Percentiles rank a stretch among this genome's conserved stretches.
Conservation (phyloP, 2,329 filamentous ascomycete genomes). For the Ascochyta rabiei region DNA sequence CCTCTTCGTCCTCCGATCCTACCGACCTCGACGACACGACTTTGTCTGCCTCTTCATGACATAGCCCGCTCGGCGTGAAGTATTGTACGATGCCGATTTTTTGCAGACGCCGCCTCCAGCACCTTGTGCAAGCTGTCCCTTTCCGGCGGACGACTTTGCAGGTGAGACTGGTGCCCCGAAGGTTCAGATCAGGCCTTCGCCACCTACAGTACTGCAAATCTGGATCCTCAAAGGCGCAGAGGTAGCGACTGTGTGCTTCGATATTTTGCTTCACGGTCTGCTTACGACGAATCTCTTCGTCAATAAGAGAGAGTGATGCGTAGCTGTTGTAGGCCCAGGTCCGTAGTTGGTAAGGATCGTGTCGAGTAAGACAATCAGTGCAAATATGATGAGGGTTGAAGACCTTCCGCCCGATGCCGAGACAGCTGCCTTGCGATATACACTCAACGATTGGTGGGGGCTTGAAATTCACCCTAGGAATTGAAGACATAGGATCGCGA, state of each 20-base stretch:
- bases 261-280: constrained; percentile 30
- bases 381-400: constrained; percentile 28
- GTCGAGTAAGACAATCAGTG: constrained; percentile 29
- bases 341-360: constrained; percentile 35
- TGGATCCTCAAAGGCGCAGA: constrained; percentile 38
- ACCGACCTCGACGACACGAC: constrained; percentile 23
- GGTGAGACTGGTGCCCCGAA: constrained; percentile 28
- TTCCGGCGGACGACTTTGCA: constrained; percentile 29
- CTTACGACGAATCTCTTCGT: constrained; percentile 28
- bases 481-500: constrained; percentile 27
- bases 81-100: constrained; percentile 33
- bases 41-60: constrained; percentile 37
- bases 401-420: constrained; percentile 38
- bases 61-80: constrained; percentile 36
- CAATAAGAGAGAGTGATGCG: constrained; percentile 21
- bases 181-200: constrained; percentile 33
- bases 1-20: constrained; percentile 24
- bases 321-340: constrained; percentile 23
- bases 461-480: constrained; percentile 24
- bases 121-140: constrained; percentile 30
- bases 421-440: constrained; percentile 26
- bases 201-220: constrained; percentile 34
- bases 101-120: constrained; percentile 31
- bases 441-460: constrained; percentile 35
- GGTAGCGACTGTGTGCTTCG: constrained; percentile 28